Evolutionary conservation across 202 grass and related monocot genomes (phyloP).

Genomic region (Panicum virgatum): DNA sequence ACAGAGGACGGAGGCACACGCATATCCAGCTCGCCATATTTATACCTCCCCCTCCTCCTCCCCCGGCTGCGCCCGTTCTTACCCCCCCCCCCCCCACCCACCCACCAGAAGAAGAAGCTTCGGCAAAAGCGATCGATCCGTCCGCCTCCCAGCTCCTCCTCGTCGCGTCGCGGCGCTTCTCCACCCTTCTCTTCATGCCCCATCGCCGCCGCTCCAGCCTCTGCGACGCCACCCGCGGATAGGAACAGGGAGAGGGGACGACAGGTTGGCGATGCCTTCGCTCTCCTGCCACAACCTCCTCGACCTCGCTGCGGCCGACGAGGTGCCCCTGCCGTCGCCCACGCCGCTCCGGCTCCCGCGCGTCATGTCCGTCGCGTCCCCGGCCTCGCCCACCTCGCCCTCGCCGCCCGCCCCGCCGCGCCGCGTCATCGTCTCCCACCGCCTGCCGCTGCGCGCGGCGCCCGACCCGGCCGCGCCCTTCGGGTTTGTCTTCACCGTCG

Average conservation of each 20-base stretch:
- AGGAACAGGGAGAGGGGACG: neutral
- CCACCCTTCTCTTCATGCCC: conserved; percentile 28
- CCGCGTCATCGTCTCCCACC: conserved; percentile 84
- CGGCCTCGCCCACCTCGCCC: conserved; percentile 47
- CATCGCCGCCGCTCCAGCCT: conserved; percentile 10
- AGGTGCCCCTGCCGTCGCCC: conserved; percentile 50
- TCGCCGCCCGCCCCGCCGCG: conserved; percentile 23
- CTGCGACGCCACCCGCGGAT: conserved; percentile 28
- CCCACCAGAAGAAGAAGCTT: too few species aligned
- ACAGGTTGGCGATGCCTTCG: conserved; percentile 54
- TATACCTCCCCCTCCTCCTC: too few species aligned
- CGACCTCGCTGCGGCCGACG: conserved; percentile 62
- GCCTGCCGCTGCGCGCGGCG: conserved; percentile 62
- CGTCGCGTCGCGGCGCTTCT: neutral
- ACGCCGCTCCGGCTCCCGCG: conserved; percentile 63
- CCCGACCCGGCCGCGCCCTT: conserved; percentile 56
- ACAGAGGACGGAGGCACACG: neutral
- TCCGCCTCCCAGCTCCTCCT: too few species aligned
- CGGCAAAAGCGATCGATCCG: neutral
- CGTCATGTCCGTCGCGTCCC: conserved; percentile 69
- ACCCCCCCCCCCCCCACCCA: too few species aligned
- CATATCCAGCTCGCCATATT: conserved; percentile 21
- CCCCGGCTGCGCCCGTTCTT: too few species aligned
- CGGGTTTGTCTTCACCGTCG: conserved; percentile 61
- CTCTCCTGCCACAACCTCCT: conserved; percentile 84